Conservation (phyloP, 495 filamentous ascomycete species). For the Pseudomonodictys pantanalensis region DNA sequence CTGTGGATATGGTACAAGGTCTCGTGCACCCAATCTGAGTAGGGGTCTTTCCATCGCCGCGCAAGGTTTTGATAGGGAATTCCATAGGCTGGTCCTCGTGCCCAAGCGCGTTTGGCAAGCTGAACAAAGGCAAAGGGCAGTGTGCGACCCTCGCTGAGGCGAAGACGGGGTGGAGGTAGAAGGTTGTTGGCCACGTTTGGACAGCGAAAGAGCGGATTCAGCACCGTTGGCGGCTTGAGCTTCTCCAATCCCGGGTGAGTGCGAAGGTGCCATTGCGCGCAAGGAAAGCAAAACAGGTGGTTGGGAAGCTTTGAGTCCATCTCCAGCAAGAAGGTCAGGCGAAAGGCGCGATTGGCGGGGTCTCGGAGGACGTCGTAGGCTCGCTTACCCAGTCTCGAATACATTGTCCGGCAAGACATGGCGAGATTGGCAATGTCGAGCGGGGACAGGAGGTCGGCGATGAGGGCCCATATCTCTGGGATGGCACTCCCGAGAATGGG, state of each 20-base stretch:
- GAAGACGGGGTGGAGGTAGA: conserved; percentile 48
- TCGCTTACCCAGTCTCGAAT: background rate
- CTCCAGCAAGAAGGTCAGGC: conserved; percentile 47
- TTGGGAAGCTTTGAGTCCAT: conserved; percentile 49
- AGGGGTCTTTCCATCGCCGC: conserved; percentile 50
- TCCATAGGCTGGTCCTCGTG: conserved; percentile 47
- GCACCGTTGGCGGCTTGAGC: conserved; percentile 46
- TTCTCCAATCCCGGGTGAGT: conserved; percentile 50
- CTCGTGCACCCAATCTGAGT: conserved; percentile 48
- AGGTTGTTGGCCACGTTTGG: conserved; percentile 46
- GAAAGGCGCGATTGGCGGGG: conserved; percentile 38
- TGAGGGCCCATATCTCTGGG: background rate
- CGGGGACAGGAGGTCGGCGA: background rate
- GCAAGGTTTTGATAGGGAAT: conserved; percentile 44
- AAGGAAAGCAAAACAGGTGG: conserved; percentile 59
- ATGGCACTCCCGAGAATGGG: background rate
- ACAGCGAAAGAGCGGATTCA: conserved; percentile 55
- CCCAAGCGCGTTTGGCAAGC: conserved; percentile 47
- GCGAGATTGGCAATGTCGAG: background rate
- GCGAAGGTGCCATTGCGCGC: conserved; percentile 51
- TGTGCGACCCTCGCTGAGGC: conserved; percentile 52
- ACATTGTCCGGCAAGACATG: background rate
- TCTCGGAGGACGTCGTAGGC: background rate
- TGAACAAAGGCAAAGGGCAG: conserved; percentile 57
- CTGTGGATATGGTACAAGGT: conserved; percentile 50